Evolutionary conservation across 805 yeast species (phyloP).

Genomic region (Starmerella stigmatis): DNA sequence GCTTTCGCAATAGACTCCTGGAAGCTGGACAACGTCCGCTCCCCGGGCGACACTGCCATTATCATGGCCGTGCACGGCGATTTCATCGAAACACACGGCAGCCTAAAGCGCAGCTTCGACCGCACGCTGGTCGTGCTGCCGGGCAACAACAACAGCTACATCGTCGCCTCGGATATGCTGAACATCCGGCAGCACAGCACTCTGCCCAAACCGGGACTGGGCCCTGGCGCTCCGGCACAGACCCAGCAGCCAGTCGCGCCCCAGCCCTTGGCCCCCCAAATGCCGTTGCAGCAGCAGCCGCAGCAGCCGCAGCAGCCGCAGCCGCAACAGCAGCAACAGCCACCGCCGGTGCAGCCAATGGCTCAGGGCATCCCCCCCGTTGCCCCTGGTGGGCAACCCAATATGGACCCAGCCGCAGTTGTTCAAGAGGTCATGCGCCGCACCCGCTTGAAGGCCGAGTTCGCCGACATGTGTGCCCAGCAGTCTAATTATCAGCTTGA

Average conservation of each 20-base stretch:
- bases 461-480: conserved; percentile 70
- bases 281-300: conserved; percentile 16
- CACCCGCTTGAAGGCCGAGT: conserved; percentile 69
- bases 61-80: conserved; percentile 75
- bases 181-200: conserved; percentile 46
- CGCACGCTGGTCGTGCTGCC: conserved; percentile 68
- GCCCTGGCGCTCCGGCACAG: neutral
- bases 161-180: conserved; percentile 81
- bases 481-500: conserved; percentile 79
- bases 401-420: conserved; percentile 41
- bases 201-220: conserved; percentile 10
- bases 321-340: neutral
- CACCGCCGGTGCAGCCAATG: conserved; percentile 4
- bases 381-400: conserved; percentile 25
- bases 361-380: conserved; percentile 11
- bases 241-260: too few species aligned
- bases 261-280: conserved; percentile 6
- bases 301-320: conserved; percentile 6
- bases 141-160: conserved; percentile 54
- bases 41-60: conserved; percentile 64
- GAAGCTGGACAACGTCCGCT: conserved; percentile 36
- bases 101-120: conserved; percentile 69
- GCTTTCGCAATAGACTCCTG: conserved; percentile 69
- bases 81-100: conserved; percentile 46
- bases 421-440: conserved; percentile 55